Evolutionary conservation across 2,329 filamentous ascomycete genomes (phyloP), one percentile per base, ranked within the genome.

Genomic region (Cladosporium sp.): DNA sequence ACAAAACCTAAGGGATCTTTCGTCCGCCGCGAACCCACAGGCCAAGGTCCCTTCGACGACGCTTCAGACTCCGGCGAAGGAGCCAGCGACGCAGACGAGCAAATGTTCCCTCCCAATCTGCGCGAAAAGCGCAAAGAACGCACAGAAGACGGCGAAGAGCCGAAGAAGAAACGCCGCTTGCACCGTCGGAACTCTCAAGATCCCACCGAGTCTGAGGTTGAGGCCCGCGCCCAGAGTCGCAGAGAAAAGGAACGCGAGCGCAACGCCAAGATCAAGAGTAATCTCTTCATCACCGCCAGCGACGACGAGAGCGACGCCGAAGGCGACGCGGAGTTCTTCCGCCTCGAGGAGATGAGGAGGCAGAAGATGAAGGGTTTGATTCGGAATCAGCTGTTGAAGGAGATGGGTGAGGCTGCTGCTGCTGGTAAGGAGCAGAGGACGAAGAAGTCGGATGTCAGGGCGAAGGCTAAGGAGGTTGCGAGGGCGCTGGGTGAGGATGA

Each of bases 301-400:
- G 93, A 97, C 64, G 93, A 97, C 47, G 90, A 95, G 58, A 84
- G 79, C n/a, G 89, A 95, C 61, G 82, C 79, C 29, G 88, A 90
- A 40, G 79, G 81, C 50, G 80, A 87, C 68, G 73, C 65, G 18
- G 82, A 79, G 16, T 96, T 96, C 69, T 96, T 92, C 68, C 82
- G 78, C 2, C 77, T 80, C 13, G 91, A 96, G 69, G 82, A 84
- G 66, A 72, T 78, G 56, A 75, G 85, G 53, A 75, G 86, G 42
- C 76, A 80, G 55, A 78, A 78, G 41, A 78, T 77, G 45, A 69
- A 69, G 22, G 67, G 72, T 27, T 70, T 72, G 13, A 72, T 80
- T 51, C 71, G 72, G 50, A 72, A 74, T 43, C 73, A 74, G 5
- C 56, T 80, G 48, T 65, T 72, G 32, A 70, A 30, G 57, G 57